Evolutionary conservation across 164 flowering plant species (phyloP), one percentile per base, ranked within the genome.

Genomic region (Aristolochia californica): DNA sequence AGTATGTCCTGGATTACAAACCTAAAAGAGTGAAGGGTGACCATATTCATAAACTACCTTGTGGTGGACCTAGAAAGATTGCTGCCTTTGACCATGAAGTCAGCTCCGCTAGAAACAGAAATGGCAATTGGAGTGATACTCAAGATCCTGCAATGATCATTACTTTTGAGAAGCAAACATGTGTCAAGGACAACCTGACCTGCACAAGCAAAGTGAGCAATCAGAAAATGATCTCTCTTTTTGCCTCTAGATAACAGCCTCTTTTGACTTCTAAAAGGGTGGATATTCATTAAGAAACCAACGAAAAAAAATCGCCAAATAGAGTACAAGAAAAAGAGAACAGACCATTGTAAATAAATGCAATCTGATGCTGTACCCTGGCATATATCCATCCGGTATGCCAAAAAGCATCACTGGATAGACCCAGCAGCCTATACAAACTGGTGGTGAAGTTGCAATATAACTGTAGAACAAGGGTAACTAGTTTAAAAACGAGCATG

Each of bases 61-160:
- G 80, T 67, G 25, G 71, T 64, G 2, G 87, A 60, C 38, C 58
- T 67, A 56, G 66, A 68, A 27, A 88, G 62, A 70, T 85, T 79
- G 60, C 66, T 71, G 66, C 94, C 91, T 62, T 75, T 85, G 25
- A 85, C 77, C 5, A 62, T 57, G 68, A 88, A 84, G 51, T 73
- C 69, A 56, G 69, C 74, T 52, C 45, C 58, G 66, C 74, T 77
- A 57, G 77, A 75, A 20, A 58, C 53, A 48, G 87, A 48, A 28
- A 79, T 80, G 22, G 96, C 96, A 73, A 88, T 62, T 13, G 96
- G 96, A 49, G 62, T 77, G 67, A 88, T 70, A 66, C 80, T 79
- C 53, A 67, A 62, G 47, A 88, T 85, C 62, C 70, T 73, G 62
- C 80, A 79, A 52, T 50, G 58, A 59, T 53, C 63, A n/a, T 54